A percentile compares a stretch with the other conserved stretches of the same genome.
These are phyloP conservation scores for Physcomitrium patens DNA, from an alignment of 225 moss, liverwort and hornwort species.

Conservation along the genomic window DNA sequence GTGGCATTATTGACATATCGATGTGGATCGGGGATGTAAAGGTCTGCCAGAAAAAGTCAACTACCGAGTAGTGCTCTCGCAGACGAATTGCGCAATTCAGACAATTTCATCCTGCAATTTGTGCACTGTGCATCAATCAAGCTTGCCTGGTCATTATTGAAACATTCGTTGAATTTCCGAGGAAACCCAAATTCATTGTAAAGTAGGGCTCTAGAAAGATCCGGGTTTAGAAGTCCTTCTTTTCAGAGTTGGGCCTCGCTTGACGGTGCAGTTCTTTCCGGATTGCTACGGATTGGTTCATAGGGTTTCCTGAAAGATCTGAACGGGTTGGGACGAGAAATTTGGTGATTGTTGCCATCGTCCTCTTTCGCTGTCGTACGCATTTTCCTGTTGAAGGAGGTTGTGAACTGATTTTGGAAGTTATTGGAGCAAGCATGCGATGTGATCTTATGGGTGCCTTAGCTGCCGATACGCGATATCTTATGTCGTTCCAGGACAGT, in stretches of 20 bases:
- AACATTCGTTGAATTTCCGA: no score
- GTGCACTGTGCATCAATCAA: no score
- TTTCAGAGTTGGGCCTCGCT: neutral
- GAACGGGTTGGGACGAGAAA: neutral
- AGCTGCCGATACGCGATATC: neutral
- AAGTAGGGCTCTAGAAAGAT: neutral
- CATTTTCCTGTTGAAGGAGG: neutral
- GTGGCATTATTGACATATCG: no score
- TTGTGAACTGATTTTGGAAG: neutral
- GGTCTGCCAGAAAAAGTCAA: no score
- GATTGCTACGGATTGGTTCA: neutral
- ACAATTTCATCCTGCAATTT: no score
- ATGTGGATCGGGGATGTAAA: no score
- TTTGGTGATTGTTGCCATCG: neutral
- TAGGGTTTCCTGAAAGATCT: neutral
- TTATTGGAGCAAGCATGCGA: neutral
- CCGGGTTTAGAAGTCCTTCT: neutral
- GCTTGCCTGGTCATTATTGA: no score
- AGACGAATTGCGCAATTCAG: no score
- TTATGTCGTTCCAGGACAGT: neutral
- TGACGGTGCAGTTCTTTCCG: neutral
- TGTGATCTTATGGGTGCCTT: neutral
- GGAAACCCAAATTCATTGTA: no score
- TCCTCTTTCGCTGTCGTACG: no score
- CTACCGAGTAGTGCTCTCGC: no score